phyloP scores from a whole-genome alignment of 2,329 filamentous ascomycete species.

The Ceratocystis smalleyi region DNA sequence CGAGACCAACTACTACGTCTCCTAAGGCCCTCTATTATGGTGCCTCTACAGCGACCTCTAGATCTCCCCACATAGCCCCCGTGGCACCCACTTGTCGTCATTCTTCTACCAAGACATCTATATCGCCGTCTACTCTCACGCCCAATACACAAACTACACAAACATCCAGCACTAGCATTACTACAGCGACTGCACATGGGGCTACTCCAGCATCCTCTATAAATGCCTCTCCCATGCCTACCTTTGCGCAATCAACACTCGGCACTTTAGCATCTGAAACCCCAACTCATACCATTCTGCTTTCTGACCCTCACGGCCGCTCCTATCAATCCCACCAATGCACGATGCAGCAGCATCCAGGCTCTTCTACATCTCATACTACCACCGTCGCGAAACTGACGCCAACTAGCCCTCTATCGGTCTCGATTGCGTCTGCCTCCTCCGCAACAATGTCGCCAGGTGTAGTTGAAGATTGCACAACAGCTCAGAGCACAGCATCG shows the following conservation, averaged over 20 bases:
- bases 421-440: conserved; percentile 1
- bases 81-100: conserved; percentile 6
- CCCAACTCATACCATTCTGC: not conserved
- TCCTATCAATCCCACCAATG: not conserved
- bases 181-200: not conserved
- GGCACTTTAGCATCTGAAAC: not conserved
- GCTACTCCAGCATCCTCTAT: not conserved
- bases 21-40: conserved; percentile 16
- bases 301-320: not conserved
- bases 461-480: not conserved
- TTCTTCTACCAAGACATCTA: conserved; percentile 13
- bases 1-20: conserved; percentile 14
- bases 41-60: conserved; percentile 10
- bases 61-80: conserved; percentile 11
- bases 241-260: not conserved
- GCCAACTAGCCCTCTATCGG: not conserved
- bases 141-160: not conserved
- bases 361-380: not conserved
- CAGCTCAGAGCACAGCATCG: not conserved
- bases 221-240: not conserved
- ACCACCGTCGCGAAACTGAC: not conserved
- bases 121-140: not conserved
- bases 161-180: not conserved
- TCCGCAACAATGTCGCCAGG: conserved; percentile 4
- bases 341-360: not conserved